Conservation (phyloP, 176 grass and related monocot species). For the Ensete glaucum region DNA sequence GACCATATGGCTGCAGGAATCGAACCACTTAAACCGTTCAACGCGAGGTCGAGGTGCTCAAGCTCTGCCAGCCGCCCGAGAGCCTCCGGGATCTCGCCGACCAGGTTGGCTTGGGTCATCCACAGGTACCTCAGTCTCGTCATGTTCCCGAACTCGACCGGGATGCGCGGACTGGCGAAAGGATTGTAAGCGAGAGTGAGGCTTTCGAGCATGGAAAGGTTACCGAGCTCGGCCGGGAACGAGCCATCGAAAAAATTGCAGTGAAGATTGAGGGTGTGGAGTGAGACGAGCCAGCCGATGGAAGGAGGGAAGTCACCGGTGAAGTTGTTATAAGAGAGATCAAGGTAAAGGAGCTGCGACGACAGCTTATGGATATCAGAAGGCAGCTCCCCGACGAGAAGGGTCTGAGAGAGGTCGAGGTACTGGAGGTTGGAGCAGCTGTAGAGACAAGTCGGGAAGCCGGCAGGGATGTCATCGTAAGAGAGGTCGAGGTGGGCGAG, state of each 20-base stretch:
- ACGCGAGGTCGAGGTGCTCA: constrained; percentile 15
- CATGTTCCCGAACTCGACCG: constrained; percentile 29
- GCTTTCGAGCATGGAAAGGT: background rate
- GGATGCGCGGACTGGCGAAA: constrained; percentile 20
- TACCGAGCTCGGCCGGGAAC: constrained; percentile 6
- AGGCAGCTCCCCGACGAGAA: constrained; percentile 38
- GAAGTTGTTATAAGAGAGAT: constrained; percentile 47
- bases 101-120: constrained; percentile 18
- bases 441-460: constrained; percentile 47
- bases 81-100: constrained; percentile 29
- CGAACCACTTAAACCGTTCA: constrained; percentile 21
- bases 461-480: constrained; percentile 33
- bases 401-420: constrained; percentile 54
- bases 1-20: constrained; percentile 30
- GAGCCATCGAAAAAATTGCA: constrained; percentile 6
- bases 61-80: constrained; percentile 13
- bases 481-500: constrained; percentile 53
- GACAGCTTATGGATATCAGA: constrained; percentile 28
- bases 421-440: constrained; percentile 29
- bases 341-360: constrained; percentile 24
- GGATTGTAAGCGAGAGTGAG: constrained; percentile 25
- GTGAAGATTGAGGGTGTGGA: background rate
- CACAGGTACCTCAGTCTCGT: constrained; percentile 23
- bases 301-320: constrained; percentile 30
- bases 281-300: background rate